Evolutionary conservation across 164 flowering plant species (phyloP).

Genomic region (Nymphaea thermarum): DNA sequence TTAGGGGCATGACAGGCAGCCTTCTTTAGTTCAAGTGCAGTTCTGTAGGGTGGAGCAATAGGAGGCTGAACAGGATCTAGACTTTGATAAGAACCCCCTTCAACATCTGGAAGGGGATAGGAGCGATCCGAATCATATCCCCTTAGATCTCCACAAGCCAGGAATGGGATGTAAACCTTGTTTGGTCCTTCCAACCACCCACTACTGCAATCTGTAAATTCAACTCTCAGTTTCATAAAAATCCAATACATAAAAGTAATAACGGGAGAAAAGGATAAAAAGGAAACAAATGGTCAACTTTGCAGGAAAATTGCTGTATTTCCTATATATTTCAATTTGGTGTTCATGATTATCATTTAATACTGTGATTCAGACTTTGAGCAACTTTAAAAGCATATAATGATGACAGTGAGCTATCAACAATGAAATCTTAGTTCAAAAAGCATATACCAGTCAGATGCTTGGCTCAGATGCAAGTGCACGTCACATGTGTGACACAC

Average conservation of each 20-base stretch:
- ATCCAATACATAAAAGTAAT: neutral
- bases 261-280: neutral
- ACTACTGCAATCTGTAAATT: slow-evolving; percentile 78
- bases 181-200: slow-evolving; percentile 97
- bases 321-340: no score
- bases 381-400: no score
- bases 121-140: slow-evolving; percentile 97
- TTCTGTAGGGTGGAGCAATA: slow-evolving; percentile 92
- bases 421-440: no score
- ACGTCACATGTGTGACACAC: no score
- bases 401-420: no score
- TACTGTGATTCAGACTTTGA: no score
- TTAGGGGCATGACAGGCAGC: slow-evolving; percentile 58
- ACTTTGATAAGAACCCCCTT: slow-evolving; percentile 69
- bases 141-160: slow-evolving; percentile 90
- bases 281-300: neutral
- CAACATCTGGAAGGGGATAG: slow-evolving; percentile 74
- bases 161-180: slow-evolving; percentile 88
- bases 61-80: slow-evolving; percentile 96
- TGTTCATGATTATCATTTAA: no score
- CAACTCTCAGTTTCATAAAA: neutral
- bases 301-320: neutral
- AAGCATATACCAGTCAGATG: no score
- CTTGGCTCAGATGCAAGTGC: no score
- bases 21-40: slow-evolving; percentile 86